Percentiles rank a stretch among this genome's conserved stretches.
These are phyloP conservation scores for Malassezia yamatoensis DNA, from an alignment of 1,284 basidiomycete genomes.

Conservation along the genomic window DNA sequence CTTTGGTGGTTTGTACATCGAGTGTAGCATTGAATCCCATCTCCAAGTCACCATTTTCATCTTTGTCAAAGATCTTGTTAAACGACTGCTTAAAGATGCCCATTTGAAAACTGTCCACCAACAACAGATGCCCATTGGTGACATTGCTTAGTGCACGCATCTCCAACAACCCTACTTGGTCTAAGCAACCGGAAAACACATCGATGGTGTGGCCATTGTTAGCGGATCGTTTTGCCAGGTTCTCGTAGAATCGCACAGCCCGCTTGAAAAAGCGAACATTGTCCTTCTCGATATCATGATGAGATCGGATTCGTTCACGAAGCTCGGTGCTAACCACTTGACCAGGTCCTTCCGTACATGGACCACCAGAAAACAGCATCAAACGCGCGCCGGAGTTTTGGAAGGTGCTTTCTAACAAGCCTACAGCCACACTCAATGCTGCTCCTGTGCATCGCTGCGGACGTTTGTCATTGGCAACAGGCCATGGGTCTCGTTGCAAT, in stretches of 20 bases:
- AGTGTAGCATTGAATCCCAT: slow-evolving; percentile 99
- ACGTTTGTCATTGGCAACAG: slow-evolving; percentile 87
- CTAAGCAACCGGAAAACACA: slow-evolving; percentile 90
- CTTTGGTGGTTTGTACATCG: slow-evolving; percentile 97
- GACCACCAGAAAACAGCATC: slow-evolving; percentile 92
- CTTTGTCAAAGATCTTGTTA: slow-evolving; percentile 85
- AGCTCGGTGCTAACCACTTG: slow-evolving; percentile 92
- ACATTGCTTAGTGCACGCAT: slow-evolving; percentile 93
- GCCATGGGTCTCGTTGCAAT: slow-evolving; percentile 88
- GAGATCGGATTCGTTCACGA: slow-evolving; percentile 93
- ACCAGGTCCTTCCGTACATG: slow-evolving; percentile 93
- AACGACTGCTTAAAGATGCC: slow-evolving; percentile 99
- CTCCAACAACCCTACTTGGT: slow-evolving; percentile 93
- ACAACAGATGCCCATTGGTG: slow-evolving; percentile 90
- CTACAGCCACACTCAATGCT: slow-evolving; percentile 83
- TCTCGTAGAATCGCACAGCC: slow-evolving; percentile 95
- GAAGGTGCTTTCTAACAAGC: slow-evolving; percentile 89
- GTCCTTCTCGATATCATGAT: slow-evolving; percentile 97
- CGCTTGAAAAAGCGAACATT: slow-evolving; percentile 96
- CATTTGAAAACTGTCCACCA: slow-evolving; percentile 94
- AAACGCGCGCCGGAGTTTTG: slow-evolving; percentile 91
- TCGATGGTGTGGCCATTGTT: slow-evolving; percentile 91
- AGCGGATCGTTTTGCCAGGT: slow-evolving; percentile 81
- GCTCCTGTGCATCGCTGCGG: slow-evolving; percentile 92
- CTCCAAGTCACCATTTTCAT: slow-evolving; percentile 78